Base-by-base conservation (phyloP, 2,329 filamentous ascomycete genomes). In the Teratosphaeriaceae sp. region DNA sequence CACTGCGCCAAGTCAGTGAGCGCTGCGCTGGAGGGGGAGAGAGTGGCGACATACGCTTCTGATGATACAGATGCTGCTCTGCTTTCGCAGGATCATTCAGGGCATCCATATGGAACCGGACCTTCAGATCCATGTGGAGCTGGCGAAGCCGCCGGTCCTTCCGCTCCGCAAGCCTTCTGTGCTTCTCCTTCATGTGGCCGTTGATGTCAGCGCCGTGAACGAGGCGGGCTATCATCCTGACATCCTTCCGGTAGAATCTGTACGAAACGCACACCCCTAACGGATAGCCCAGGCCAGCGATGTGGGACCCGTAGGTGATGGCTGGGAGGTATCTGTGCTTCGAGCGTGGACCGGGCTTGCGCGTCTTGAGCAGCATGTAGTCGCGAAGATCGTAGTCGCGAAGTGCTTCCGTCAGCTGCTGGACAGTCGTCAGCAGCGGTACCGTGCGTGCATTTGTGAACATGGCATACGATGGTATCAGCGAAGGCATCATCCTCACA, bases 281-380 rank as follows among this genome's bases (percentile, higher is more conserved):
- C n/a, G n/a, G n/a, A 22, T 16, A 16, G 6, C 36, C 35, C 7
- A 39, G 2, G 18, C 18, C 16, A 5, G 26, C 8, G n/a, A 18
- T 44, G 8, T 38, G 29, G 16, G 43, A 15, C 16, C 38, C 33
- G 11, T 46, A 49, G 3, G 46, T 8, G n/a, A 49, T 49, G 6
- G n/a, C 7, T 5, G 46, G 46, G 20, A 49, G 22, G 20, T 44
- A 33, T 7, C 12, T 37, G 21, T 36, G 24, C 21, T 46, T 49
- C 1, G 46, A 35, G 8, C 46, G 37, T 7, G 46, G 44, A 21
- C 46, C 46, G 12, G 46, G 40, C 19, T 38, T 41, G 33, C 46
- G 43, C 3, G 46, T 42, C 22, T 39, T 42, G 15, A 49, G 7
- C n/a, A 49, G 40, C 40, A 46, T 46, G 38, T 46, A 49, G 37